phyloP scores from a whole-genome alignment of 2,329 filamentous ascomycete genomes.

The Epichloe gansuensis region DNA sequence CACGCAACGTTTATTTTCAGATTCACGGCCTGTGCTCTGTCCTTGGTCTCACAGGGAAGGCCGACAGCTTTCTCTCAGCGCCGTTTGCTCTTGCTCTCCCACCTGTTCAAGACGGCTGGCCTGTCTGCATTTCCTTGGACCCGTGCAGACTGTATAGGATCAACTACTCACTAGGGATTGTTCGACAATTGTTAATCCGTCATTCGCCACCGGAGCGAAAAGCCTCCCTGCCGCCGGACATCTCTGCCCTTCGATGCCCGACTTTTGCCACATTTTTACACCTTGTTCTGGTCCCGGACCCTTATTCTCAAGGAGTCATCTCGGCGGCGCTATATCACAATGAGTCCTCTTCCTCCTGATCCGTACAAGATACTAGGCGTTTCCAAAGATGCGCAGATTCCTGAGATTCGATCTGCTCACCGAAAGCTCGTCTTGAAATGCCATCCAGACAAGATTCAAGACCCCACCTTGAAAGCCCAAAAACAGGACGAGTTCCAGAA shows the following conservation, averaged over 20 bases:
- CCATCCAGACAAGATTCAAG: conserved; percentile 83
- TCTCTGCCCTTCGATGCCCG: neutral
- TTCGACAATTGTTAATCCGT: neutral
- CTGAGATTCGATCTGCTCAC: conserved; percentile 67
- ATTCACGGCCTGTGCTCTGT: neutral
- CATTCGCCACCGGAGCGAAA: neutral
- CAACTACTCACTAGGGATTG: neutral
- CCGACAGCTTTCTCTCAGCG: neutral
- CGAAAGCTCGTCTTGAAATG: conserved; percentile 78
- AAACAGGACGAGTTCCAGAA: conserved; percentile 84
- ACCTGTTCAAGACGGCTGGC: neutral
- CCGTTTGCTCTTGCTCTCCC: neutral
- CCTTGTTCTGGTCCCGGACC: conserved; percentile 2
- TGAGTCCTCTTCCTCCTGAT: conserved; percentile 49
- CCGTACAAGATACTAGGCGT: conserved; percentile 71
- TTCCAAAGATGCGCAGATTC: conserved; percentile 52
- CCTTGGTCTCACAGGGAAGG: neutral
- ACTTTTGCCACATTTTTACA: neutral
- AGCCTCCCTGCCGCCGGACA: neutral
- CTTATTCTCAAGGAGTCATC: neutral
- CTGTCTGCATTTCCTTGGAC: neutral
- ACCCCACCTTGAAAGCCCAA: conserved; percentile 59
- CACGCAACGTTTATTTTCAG: conserved; percentile 1
- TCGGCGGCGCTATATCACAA: conserved; percentile 13
- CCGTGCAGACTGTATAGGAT: neutral